Evolutionary conservation across 2,329 filamentous ascomycete genomes (phyloP).

Genomic region (Penicillium thymicola): DNA sequence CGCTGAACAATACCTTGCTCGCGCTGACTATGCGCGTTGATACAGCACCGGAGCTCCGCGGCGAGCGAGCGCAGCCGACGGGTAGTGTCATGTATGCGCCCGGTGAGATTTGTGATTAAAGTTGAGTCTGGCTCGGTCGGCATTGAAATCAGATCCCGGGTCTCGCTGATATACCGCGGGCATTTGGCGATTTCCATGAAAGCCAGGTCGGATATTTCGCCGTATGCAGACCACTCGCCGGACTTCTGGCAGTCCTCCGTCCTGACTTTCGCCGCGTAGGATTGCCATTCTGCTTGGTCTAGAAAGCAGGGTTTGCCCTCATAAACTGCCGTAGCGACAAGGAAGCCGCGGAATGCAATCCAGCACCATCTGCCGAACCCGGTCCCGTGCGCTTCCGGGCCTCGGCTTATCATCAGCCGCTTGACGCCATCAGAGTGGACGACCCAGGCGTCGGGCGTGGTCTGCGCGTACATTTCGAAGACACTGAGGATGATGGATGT

Average conservation of each 20-base stretch:
- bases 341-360: conserved; percentile 38
- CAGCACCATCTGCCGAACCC: conserved; percentile 37
- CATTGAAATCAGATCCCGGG: conserved; percentile 13
- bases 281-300: conserved; percentile 33
- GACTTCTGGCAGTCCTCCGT: conserved; percentile 24
- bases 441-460: conserved; percentile 36
- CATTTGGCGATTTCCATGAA: conserved; percentile 31
- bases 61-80: conserved; percentile 6
- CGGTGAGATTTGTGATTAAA: conserved; percentile 2
- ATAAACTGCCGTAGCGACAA: conserved; percentile 35
- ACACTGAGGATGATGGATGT: conserved; percentile 39
- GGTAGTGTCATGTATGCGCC: conserved; percentile 20
- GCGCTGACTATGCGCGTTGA: conserved; percentile 22
- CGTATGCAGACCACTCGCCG: conserved; percentile 26
- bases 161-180: conserved; percentile 28
- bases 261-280: conserved; percentile 24
- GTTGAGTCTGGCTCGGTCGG: not conserved
- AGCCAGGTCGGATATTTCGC: conserved; percentile 21
- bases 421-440: conserved; percentile 37
- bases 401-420: conserved; percentile 36
- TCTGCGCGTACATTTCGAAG: conserved; percentile 41
- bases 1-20: conserved; percentile 23
- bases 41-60: conserved; percentile 17
- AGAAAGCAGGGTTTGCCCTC: conserved; percentile 37
- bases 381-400: conserved; percentile 26